Evolutionary conservation across 805 yeast species (phyloP), one percentile per base, ranked within the genome.

Genomic region (Candida hispaniensis): DNA sequence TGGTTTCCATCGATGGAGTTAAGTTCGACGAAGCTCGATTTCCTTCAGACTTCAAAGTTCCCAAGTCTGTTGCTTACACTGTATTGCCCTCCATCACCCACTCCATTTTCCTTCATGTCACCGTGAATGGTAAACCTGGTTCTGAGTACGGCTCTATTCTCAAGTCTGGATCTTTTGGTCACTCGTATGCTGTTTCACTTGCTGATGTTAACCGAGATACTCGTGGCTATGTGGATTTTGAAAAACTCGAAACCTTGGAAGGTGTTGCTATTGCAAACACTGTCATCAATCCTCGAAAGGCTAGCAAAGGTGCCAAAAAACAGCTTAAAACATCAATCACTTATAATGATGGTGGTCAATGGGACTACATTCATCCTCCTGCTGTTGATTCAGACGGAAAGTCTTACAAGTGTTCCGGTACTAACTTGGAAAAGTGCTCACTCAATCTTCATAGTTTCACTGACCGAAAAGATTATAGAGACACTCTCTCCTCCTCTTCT

Each of bases 151-250:
- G 98, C 11, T 65, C 82, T 1, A 58, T 91, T 12, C 62, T 91
- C 50, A 88, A 88, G 50, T 82, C 94, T 2, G 86, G 88, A 56
- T 81, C 79, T 12, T 82, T 83, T 47, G 98, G 98, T 42, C 83
- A 96, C 0, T 71, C 79, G 5, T 86, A 81, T 51, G 82, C 79
- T 2, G 59, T 73, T 22, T 61, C 85, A 2, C 63, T 79, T 41
- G 68, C 66, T 7, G 58, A 71, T 39, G 95, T 83, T 11, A 91
- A 86, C 55, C 66, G 96, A 46, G 73, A 85, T 44, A 40, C 43
- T 4, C 47, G 45, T 3, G 97, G 95, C 0, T 85, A 56, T 58
- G 94, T 82, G 36, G 98, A 88, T 57, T 88, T 76, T 55, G 97
- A 91, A 50, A 74, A 77, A 46, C 63, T 85, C 47, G 77, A 73